Evolutionary conservation across 768 basidiomycete genomes (phyloP), one percentile per base, ranked within the genome.

Genomic region (Leccinum variicolor): DNA sequence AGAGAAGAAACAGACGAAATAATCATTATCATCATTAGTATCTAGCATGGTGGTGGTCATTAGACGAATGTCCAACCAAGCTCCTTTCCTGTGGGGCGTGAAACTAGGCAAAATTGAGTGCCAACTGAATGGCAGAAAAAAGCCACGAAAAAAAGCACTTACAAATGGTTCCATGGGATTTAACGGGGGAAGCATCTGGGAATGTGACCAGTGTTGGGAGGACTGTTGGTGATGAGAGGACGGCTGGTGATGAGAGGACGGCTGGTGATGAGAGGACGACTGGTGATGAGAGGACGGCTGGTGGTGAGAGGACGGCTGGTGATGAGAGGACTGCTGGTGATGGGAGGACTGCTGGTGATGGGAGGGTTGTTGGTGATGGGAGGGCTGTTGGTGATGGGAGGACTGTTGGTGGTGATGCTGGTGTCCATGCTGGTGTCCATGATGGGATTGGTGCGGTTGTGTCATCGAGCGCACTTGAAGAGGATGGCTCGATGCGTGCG

Each of bases 81-180:
- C 69, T 75, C 71, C 81, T 77, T 63, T 81, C 81, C 68, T 81
- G 81, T 41, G 66, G 59, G 70, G 66, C 55, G 69, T 73, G 61
- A 68, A 58, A 67, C 64, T 67, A 29, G 28, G 14, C 6, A 13
- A n/a, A 29, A 14, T 55, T 61, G 51, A 68, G 62, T 48, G 51
- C 57, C 45, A 46, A 52, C 25, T 25, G 23, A 61, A 54, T 48
- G 19, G 13, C 4, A 53, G 23, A 48, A 56, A 50, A 46, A 34
- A 3, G n/a, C 26, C 9, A 26, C 19, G 49, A 52, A 33, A 41
- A 52, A 14, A 48, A 52, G 23, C 5, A 75, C 86, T 76, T 72
- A 91, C 89, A 70, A 83, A 90, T 56, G 86, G 70, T 48, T 89
- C 85, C 67, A 86, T 77, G 14, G 81, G 76, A 62, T 85, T 81